Percentiles rank a stretch among this genome's conserved stretches.
phyloP scores from a whole-genome alignment of 371 early-diverging fungal species.

The Capniomyces stellatus region DNA sequence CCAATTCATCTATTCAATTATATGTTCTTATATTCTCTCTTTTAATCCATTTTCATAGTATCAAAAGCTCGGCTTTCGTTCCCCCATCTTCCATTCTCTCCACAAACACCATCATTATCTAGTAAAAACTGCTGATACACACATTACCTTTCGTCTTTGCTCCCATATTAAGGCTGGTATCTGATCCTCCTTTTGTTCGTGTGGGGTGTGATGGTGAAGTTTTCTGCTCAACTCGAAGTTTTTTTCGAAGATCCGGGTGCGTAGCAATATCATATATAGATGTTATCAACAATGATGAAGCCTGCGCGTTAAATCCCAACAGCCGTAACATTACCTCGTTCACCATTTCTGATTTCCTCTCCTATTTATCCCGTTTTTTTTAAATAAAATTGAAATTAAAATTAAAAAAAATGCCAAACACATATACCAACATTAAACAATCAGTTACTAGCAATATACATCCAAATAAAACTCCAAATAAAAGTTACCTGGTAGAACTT shows the following conservation, averaged over 20 bases:
- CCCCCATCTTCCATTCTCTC: not conserved
- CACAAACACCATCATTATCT: not conserved
- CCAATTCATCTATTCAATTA: not conserved
- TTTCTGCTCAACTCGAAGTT: not conserved
- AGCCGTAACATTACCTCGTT: constrained; percentile 1
- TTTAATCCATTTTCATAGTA: too few relatives aligned
- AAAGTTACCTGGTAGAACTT: not conserved
- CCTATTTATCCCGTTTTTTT: too few relatives aligned
- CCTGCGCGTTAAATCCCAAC: not conserved
- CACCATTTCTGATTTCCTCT: not conserved
- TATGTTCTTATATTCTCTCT: too few relatives aligned
- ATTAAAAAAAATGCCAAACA: too few relatives aligned
- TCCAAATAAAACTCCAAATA: too few relatives aligned
- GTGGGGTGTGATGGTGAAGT: not conserved
- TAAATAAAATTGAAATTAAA: too few relatives aligned
- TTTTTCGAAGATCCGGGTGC: not conserved
- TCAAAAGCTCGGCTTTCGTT: not conserved
- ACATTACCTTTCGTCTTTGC: not conserved
- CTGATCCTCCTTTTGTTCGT: not conserved
- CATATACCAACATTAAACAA: too few relatives aligned
- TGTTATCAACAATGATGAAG: not conserved
- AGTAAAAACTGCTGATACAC: not conserved
- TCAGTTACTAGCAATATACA: too few relatives aligned
- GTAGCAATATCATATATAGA: constrained; percentile 1
- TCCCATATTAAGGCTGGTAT: not conserved